Base-by-base conservation (phyloP, 345 rosid species). In the Kandelia obovata region DNA sequence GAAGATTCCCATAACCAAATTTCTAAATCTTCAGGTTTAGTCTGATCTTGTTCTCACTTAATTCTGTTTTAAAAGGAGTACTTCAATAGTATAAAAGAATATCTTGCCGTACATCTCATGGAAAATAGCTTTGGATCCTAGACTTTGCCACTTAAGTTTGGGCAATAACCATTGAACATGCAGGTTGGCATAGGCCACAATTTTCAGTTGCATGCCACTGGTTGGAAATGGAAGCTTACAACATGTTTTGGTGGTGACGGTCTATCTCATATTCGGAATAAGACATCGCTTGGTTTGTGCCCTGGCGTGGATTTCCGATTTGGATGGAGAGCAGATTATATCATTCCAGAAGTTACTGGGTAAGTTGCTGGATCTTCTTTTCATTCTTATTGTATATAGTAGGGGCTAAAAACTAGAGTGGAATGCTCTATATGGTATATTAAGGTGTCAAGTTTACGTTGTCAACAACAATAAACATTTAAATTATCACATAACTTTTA, bases 211-310 rank as follows among this genome's bases (percentile, higher is more conserved):
- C 82, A 86, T 72, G 91, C 96, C 59, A 86, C 80, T 64, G 88
- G 89, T 56, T 91, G 96, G 97, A 87, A 91, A 77, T 94, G 97
- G 95, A 94, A 89, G 68, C 95, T 94, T 69, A 87, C 85, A 2
- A 81, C 98, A 47, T 87, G 95, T 77, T 81, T 88, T 34, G 98
- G 98, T 61, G 96, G 96, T 39, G 96, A 91, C 71, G 91, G 96
- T 57, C 59, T 94, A 25, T 91, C 98, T 39, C 82, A 90, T 37
- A 83, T 94, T 31, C 86, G 75, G 71, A 91, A 91, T 78, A 91
- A 94, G 84, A 88, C 98, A 53, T 78, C 90, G 3, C 74, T 91
- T 62, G 95, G 95, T 55, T 66, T 88, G 72, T 87, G 71, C 82
- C 96, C 97, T 70, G 96, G 96, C 67, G 30, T 89, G 53, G 96